Base-by-base conservation (phyloP, 768 basidiomycete species). In the Chalciporus piperatus region DNA sequence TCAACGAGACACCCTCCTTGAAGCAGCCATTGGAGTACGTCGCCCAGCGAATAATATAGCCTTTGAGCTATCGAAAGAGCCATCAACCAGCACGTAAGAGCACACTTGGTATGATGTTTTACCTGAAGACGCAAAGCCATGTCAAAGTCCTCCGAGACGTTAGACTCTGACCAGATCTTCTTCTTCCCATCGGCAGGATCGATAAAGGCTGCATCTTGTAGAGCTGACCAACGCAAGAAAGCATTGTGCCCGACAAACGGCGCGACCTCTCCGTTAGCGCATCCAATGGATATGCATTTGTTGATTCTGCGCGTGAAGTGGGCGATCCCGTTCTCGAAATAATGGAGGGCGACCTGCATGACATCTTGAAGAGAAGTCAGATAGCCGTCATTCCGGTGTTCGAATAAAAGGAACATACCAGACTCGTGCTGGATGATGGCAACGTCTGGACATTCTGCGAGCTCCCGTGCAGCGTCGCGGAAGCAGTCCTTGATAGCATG, bases 341-440 rank as follows among this genome's bases (percentile, higher is more conserved):
- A 94, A 63, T 92, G 85, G 64, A 83, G 73, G 0, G 88, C 89
- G 48, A 92, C 91, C 69, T 94, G 89, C 85, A 94, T 92, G 55
- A 94, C 91, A 60, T 91, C 89, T 82, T 27, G 43, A 32, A 35
- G 20, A 49, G 37, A n/a, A 7, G 23, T 0, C 7, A 58, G 64
- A 10, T 60, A 56, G 80, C 78, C 9, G 22, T 39, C 16, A 12
- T 13, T 8, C 35, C 8, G 48, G 9, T 33, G 6, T 16, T 19
- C 27, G 27, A 27, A 22, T 22, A 22, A 27, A 13, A 11, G 37
- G 14, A 41, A 39, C 54, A 1, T 0, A 64, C 85, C 88, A 2
- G 89, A 91, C 62, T 89, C 88, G 62, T 96, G 93, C 63, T 95
- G 93, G 48, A 95, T 92, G 74, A 95, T 92, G 12, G 87, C 90